Conservation (phyloP, 192 early-diverging fungal species). For the Powellomyces hirtus region DNA sequence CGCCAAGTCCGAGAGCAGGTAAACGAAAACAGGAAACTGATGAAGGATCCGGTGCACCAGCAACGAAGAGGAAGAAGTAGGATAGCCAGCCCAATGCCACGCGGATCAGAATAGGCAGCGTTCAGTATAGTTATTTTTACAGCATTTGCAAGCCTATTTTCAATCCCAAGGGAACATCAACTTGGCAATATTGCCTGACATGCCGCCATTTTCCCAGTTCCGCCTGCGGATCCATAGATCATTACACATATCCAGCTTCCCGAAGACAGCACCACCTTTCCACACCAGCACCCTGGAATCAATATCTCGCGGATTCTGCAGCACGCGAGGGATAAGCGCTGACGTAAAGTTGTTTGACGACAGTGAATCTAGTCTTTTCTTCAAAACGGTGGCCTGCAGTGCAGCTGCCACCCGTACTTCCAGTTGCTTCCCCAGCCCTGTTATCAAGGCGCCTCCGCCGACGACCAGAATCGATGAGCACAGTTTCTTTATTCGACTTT, state of each 20-base stretch:
- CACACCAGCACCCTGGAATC: constrained; percentile 80
- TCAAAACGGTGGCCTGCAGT: background rate
- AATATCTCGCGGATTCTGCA: constrained; percentile 78
- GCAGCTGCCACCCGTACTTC: constrained; percentile 42
- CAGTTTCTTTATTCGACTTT: constrained; percentile 70
- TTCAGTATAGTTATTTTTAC: no score
- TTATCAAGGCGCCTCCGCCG: constrained; percentile 76
- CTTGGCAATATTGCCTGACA: constrained; percentile 3
- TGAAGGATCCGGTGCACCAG: background rate
- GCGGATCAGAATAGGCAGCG: no score
- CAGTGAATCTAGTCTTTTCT: constrained; percentile 50
- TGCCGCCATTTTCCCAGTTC: constrained; percentile 62
- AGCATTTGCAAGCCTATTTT: no score
- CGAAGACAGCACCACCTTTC: constrained; percentile 83
- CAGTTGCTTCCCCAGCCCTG: constrained; percentile 63
- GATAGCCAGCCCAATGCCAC: no score
- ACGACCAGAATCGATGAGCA: constrained; percentile 80
- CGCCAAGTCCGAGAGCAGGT: background rate
- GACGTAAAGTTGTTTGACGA: constrained; percentile 29
- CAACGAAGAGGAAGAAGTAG: background rate
- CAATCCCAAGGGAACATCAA: constrained; percentile 29
- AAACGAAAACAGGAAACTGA: background rate
- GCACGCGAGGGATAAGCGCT: constrained; percentile 31
- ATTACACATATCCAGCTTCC: constrained; percentile 70
- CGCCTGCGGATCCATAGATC: constrained; percentile 74